Conservation (phyloP, 1,284 basidiomycete species). For the Sanghuangporus sanghuang region DNA sequence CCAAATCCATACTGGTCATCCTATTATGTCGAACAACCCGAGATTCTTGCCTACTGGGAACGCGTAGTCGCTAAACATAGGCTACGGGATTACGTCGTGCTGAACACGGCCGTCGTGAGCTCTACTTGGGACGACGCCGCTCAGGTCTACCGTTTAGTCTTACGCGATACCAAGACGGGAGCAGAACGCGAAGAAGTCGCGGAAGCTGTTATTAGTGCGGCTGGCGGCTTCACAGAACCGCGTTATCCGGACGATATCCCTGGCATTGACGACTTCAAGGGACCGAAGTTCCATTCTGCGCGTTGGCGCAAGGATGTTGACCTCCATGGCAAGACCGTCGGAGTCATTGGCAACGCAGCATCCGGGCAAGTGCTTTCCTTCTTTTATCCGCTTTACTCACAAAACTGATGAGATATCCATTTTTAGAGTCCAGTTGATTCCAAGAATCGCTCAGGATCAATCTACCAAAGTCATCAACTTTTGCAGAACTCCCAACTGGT, state of each 20-base stretch:
- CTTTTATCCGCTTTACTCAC: slow-evolving; percentile 10
- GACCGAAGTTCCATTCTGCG: slow-evolving; percentile 49
- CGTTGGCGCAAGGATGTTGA: slow-evolving; percentile 52
- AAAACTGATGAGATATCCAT: background rate
- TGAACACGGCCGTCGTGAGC: slow-evolving; percentile 36
- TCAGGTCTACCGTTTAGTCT: slow-evolving; percentile 35
- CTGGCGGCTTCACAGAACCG: slow-evolving; percentile 32
- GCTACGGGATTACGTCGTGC: slow-evolving; percentile 31
- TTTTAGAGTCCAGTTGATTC: slow-evolving; percentile 48
- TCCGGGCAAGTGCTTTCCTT: slow-evolving; percentile 39
- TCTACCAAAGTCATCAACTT: slow-evolving; percentile 48
- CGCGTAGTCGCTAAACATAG: slow-evolving; percentile 38
- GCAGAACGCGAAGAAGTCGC: slow-evolving; percentile 14
- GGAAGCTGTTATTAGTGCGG: slow-evolving; percentile 23
- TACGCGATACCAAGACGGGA: slow-evolving; percentile 29
- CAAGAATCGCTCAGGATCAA: slow-evolving; percentile 43
- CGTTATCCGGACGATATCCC: slow-evolving; percentile 38
- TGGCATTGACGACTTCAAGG: slow-evolving; percentile 44
- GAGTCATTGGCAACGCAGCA: slow-evolving; percentile 62
- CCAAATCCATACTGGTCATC: slow-evolving; percentile 46
- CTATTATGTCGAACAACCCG: slow-evolving; percentile 40
- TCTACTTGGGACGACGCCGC: slow-evolving; percentile 40
- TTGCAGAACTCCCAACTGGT: slow-evolving; percentile 46
- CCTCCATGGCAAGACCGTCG: slow-evolving; percentile 48
- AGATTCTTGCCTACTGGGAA: slow-evolving; percentile 48